A percentile compares a stretch with the other conserved stretches of the same genome.
Conservation (phyloP, 2,329 filamentous ascomycete genomes). For the Cylindrodendrum hubeiense region DNA sequence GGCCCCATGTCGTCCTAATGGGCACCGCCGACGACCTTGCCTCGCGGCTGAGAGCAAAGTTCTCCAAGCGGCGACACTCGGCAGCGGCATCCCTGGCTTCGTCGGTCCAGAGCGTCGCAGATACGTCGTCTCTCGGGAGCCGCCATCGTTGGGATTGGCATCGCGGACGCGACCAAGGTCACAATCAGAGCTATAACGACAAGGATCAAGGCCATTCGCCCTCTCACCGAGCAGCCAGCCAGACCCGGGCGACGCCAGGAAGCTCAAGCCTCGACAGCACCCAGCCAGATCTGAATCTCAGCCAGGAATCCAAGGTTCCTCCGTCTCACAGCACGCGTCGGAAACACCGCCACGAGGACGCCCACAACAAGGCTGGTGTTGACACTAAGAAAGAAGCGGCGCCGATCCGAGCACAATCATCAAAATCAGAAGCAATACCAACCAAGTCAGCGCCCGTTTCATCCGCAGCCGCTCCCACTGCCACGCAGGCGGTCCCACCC, state of each 20-base stretch:
- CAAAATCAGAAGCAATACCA: conserved; percentile 6
- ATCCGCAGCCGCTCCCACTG: background rate
- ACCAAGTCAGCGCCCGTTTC: conserved; percentile 12
- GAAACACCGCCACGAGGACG: background rate
- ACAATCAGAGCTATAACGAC: conserved; percentile 20
- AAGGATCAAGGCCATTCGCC: conserved; percentile 23
- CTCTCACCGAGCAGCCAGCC: conserved; percentile 37
- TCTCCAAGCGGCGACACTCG: conserved; percentile 58
- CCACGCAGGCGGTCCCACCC: conserved; percentile 35
- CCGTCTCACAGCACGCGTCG: background rate
- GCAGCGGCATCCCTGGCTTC: conserved; percentile 52
- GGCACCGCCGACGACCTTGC: conserved; percentile 55
- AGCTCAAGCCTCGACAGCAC: conserved; percentile 31
- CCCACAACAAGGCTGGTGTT: background rate
- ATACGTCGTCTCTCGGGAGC: conserved; percentile 39
- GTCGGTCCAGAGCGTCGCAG: conserved; percentile 44
- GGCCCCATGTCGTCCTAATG: conserved; percentile 49
- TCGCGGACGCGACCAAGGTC: conserved; percentile 16
- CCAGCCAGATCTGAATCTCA: conserved; percentile 16
- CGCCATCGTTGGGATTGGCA: conserved; percentile 42
- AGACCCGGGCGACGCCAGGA: conserved; percentile 34
- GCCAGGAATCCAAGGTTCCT: background rate
- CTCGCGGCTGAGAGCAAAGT: conserved; percentile 61
- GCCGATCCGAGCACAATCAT: conserved; percentile 1
- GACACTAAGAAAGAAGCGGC: background rate